Percentiles rank a stretch among this genome's conserved stretches.
Evolutionary conservation across 495 filamentous ascomycete genomes (phyloP).

Genomic region (Clavariopsis aquatica): DNA sequence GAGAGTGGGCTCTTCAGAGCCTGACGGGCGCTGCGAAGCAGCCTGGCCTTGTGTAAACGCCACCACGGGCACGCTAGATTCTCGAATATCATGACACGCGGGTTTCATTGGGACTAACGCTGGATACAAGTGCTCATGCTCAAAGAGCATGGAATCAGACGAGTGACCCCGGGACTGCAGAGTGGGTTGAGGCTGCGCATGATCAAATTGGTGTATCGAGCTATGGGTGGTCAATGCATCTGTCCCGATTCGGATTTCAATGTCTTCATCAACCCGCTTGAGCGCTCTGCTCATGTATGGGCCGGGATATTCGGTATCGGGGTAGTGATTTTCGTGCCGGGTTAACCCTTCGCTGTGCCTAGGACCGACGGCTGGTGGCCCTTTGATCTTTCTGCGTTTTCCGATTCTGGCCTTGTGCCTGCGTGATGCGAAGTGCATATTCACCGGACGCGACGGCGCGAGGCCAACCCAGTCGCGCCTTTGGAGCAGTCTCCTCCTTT

Average conservation of each 20-base stretch:
- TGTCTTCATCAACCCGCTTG: conserved; percentile 21
- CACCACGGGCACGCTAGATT: neutral
- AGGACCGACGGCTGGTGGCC: neutral
- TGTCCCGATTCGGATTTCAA: conserved; percentile 42
- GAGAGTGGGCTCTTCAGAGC: neutral
- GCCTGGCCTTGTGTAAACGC: neutral
- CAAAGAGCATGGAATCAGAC: conserved; percentile 44
- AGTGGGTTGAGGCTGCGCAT: conserved; percentile 12
- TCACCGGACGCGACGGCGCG: conserved; percentile 32
- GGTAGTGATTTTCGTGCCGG: neutral
- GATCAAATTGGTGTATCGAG: conserved; percentile 20
- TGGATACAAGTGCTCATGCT: conserved; percentile 5
- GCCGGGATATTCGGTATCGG: neutral
- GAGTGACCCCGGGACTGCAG: conserved; percentile 16
- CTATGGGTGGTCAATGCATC: conserved; percentile 41
- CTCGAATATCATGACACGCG: neutral
- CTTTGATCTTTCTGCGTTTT: conserved; percentile 42
- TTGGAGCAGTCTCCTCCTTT: conserved; percentile 38
- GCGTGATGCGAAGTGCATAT: conserved; percentile 33
- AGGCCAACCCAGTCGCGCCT: conserved; percentile 43
- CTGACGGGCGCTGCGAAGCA: neutral
- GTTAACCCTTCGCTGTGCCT: neutral
- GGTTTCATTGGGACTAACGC: neutral
- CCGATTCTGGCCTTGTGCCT: conserved; percentile 40
- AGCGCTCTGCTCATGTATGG: conserved; percentile 35